phyloP scores from a whole-genome alignment of 352 stramenopile genomes.

The Phytopythium helicoides region DNA sequence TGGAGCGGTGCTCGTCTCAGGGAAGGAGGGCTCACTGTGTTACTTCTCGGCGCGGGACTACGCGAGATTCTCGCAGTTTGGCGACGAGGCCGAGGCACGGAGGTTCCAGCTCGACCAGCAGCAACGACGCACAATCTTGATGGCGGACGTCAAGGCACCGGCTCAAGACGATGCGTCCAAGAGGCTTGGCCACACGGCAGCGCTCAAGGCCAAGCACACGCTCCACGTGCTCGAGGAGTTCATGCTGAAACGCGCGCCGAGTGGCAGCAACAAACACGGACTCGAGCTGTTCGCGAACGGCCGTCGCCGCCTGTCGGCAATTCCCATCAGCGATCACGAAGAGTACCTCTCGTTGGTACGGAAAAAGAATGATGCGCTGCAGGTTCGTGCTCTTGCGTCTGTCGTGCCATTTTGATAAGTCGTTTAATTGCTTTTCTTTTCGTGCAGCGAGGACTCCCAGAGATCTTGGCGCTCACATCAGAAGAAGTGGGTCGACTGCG shows the following conservation, averaged over 20 bases:
- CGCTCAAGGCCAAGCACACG: conserved; percentile 26
- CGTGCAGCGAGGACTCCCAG: conserved; percentile 47
- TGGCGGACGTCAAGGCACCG: not conserved
- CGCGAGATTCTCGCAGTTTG: conserved; percentile 26
- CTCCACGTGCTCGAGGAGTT: conserved; percentile 29
- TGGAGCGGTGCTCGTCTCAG: not conserved
- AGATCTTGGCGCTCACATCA: conserved; percentile 44
- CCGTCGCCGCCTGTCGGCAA: conserved; percentile 37
- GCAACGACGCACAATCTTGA: conserved; percentile 16
- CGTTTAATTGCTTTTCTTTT: not conserved
- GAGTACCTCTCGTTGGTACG: conserved; percentile 44
- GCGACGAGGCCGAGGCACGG: conserved; percentile 15
- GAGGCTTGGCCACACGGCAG: not conserved
- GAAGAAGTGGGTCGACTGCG: conserved; percentile 38
- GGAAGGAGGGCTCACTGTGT: conserved; percentile 12
- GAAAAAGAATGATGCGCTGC: conserved; percentile 37
- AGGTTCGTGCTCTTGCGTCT: conserved; percentile 19
- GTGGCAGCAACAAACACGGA: conserved; percentile 10
- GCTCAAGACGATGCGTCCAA: not conserved
- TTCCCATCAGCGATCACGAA: conserved; percentile 50
- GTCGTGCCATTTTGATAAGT: not conserved
- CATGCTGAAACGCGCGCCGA: conserved; percentile 15
- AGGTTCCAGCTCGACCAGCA: conserved; percentile 30
- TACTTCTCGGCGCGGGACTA: conserved; percentile 37
- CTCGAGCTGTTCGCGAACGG: conserved; percentile 25